Evolutionary conservation across 108 stramenopile genomes (phyloP), one percentile per base, ranked within the genome.

Genomic region (Discostella stelligeroides): DNA sequence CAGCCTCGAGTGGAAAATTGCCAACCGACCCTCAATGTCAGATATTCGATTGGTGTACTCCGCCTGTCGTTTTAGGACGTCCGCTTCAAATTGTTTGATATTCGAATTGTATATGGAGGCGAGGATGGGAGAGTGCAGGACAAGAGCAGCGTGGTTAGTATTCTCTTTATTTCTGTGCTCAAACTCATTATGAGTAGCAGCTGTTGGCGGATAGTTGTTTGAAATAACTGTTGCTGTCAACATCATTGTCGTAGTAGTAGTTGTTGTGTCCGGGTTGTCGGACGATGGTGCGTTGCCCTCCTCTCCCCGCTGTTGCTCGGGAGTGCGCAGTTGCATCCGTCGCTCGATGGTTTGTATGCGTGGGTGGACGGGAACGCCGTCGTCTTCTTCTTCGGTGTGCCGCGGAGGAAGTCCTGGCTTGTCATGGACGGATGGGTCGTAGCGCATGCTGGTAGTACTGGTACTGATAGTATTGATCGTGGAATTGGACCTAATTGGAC

Each of bases 31-130:
- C 40, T 77, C 76, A 4, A 77, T 29, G 21, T 77, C 76, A 20
- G 76, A 70, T 41, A 77, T 65, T 4, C 76, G 76, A 0, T 62
- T 48, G 18, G 67, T 63, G 46, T 77, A 68, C 42, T 77, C 76
- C 11, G 76, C 68, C 41, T 77, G 76, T 28, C 76, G 63, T 59
- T 60, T 48, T 4, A 77, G 48, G 0, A 67, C 76, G 4, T 70
- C 68, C 0, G 68, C 50, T 60, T 77, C 76, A 40, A 77, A 69
- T 49, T 70, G 46, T 45, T 65, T 56, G 57, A 77, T 62, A 21
- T 34, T 77, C 0, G 76, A 65, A 28, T 58, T 58, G 57, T 27
- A 28, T 20, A 58, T 58, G 15, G 57, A 58, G n/a, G 57, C 38
- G 4, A 40, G 34, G 39, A 58, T 56, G 12, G 55, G 55, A 17